These are phyloP conservation scores for Bipolaris cookei DNA, from an alignment of 2,329 filamentous ascomycete species.

Conservation along the genomic window DNA sequence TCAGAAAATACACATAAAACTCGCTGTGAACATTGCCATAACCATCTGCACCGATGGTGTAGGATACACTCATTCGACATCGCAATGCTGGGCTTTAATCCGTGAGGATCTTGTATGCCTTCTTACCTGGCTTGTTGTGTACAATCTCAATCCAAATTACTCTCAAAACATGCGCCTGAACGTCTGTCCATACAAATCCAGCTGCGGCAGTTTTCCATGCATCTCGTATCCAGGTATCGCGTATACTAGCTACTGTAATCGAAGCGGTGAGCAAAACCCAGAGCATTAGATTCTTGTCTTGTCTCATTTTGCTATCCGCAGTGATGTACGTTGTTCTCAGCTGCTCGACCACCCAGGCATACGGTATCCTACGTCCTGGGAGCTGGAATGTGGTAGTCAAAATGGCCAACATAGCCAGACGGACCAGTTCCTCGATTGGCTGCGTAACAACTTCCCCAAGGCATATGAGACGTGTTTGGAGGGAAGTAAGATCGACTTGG, in stretches of 20 bases:
- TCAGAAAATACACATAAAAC: no score
- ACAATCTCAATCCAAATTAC: conserved; percentile 1
- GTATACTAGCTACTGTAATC: not conserved
- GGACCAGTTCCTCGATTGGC: not conserved
- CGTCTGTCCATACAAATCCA: not conserved
- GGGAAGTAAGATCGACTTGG: not conserved
- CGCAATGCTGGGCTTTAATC: no score
- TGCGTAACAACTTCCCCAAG: not conserved
- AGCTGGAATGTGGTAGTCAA: not conserved
- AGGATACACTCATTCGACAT: no score
- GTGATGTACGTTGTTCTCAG: not conserved
- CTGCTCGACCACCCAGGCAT: not conserved
- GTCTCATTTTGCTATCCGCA: not conserved
- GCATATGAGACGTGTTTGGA: not conserved
- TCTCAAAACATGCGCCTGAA: not conserved
- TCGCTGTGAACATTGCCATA: no score
- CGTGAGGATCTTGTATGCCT: not conserved
- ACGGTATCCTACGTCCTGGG: not conserved
- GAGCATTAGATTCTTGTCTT: not conserved
- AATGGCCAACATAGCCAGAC: not conserved
- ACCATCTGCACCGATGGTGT: no score
- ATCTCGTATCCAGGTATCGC: not conserved
- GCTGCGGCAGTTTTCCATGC: not conserved
- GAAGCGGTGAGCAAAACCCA: not conserved
- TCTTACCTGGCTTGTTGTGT: not conserved